Base-by-base conservation (phyloP, 352 stramenopile species). In the Pythium monospermum region DNA sequence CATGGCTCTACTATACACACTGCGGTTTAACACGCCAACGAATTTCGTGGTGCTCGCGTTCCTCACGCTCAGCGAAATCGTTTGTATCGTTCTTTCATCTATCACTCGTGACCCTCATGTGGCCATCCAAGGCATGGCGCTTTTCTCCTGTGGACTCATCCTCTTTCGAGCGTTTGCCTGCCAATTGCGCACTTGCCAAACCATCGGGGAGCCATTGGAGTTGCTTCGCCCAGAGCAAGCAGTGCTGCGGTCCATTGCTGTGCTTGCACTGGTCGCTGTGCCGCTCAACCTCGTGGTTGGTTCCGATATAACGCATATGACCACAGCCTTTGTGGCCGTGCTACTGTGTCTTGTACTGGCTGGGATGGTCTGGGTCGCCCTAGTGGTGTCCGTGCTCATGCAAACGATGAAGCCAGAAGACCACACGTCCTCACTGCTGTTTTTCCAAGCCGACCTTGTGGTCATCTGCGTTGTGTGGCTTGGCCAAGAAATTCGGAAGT, bases 1-100 rank as follows among this genome's bases (percentile, higher is more conserved):
- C 4, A 19, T 68, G 3, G 51, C 45, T 21, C 32, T 68, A 11
- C 50, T 68, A n/a, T 59, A 66, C 30, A 23, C 43, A 18, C 38
- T 59, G 0, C 59, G 63, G 6, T 66, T 65, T 23, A 49, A 68
- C 16, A 33, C 25, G 2, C 49, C 50, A 3, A 41, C 49, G 43
- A 71, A 59, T 37, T 18, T 53, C 19, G 54, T 18, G 1, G 53
- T 50, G 0, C 22, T 61, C 1, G 6, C 13, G 4, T 55, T 68
- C 19, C 18, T 71, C 21, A 42, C 38, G 31, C 23, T 30, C 43
- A 36, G 39, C 33, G 38, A 40, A 25, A n/a, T 61, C 11, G 22
- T 33, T 4, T 46, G 37, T 18, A 11, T 15, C 1, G 27, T 49
- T n/a, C 18, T 25, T n/a, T 33, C 13, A 7, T 19, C 33, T 23